Conservation (phyloP, 805 yeast genomes). For the Saccharomycopsis synnaedendra region DNA sequence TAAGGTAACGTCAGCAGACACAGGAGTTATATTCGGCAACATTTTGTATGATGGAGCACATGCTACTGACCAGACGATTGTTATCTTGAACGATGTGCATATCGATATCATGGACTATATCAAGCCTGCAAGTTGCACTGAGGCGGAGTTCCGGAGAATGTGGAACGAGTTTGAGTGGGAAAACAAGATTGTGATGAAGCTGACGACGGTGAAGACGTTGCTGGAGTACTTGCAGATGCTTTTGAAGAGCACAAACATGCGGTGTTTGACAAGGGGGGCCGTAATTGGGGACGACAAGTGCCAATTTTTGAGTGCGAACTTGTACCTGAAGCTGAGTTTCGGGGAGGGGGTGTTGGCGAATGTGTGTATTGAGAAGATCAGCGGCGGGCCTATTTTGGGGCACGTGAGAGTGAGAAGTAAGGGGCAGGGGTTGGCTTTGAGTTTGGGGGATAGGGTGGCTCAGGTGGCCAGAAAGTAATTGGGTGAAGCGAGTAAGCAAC, state of each 20-base stretch:
- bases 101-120: constrained; percentile 96
- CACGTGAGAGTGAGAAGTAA: constrained; percentile 94
- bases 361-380: constrained; percentile 77
- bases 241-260: constrained; percentile 83
- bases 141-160: constrained; percentile 87
- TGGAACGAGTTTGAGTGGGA: constrained; percentile 99
- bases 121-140: constrained; percentile 87
- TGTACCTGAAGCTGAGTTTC: constrained; percentile 84
- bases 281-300: constrained; percentile 73
- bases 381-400: constrained; percentile 71
- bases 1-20: constrained; percentile 93
- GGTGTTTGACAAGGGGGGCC: constrained; percentile 85
- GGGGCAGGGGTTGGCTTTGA: constrained; percentile 94
- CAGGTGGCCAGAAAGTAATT: constrained; percentile 49
- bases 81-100: constrained; percentile 87
- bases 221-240: constrained; percentile 70
- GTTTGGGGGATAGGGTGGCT: constrained; percentile 91
- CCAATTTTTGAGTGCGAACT: constrained; percentile 85
- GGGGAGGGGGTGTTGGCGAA: constrained; percentile 98
- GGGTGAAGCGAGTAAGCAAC: too few species aligned
- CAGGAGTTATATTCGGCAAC: constrained; percentile 96
- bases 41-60: constrained; percentile 94
- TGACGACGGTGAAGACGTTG: constrained; percentile 45
- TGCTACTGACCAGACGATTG: constrained; percentile 80
- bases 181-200: constrained; percentile 84